Base-by-base conservation (phyloP, 306 rosid species). In the Inga laurina region DNA sequence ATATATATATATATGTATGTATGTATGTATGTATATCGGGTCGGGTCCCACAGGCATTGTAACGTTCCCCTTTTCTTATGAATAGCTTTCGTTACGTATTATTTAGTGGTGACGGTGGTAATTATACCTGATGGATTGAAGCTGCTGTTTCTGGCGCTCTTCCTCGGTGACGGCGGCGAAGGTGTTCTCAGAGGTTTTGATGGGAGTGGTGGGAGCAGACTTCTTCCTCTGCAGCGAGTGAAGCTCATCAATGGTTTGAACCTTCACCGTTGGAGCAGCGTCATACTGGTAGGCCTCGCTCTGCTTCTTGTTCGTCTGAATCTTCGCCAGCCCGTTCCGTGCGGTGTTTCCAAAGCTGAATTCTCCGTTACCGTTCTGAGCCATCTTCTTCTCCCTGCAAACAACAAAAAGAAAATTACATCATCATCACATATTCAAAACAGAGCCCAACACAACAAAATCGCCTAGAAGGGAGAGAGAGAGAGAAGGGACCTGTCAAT, bases 161-260 rank as follows among this genome's bases (percentile, higher is more conserved):
- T 89, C 88, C 24, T 95, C 98, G 7, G 97, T 79, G 11, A 90
- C 44, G 7, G 72, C 2, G 32, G 89, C 43, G 69, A 93, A 90
- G 7, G 87, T 81, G 56, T 83, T 68, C 37, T 46, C 86, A 59
- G 22, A 3, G 2, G 84, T 92, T 1, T 82, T 82, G 12, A 81
- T 79, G 62, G 99, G 99, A 10, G 99, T 95, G 74, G 83, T 77
- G 8, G 99, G 99, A 11, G 92, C 86, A 0, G 98, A 86, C 74
- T 24, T 93, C 82, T 95, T 95, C 88, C 46, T 87, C 90, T 95
- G 99, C 21, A 95, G 84, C 32, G 93, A 92, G 74, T 93, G 99
- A 67, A 95, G 94, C 85, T 95, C 98, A 12, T 93, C 97, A 8
- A 95, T 84, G 4, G 98, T 93, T 34, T 91, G 81, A 51, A 94